Conservation (phyloP, 2,329 filamentous ascomycete species). For the Metarhizium brunneum region DNA sequence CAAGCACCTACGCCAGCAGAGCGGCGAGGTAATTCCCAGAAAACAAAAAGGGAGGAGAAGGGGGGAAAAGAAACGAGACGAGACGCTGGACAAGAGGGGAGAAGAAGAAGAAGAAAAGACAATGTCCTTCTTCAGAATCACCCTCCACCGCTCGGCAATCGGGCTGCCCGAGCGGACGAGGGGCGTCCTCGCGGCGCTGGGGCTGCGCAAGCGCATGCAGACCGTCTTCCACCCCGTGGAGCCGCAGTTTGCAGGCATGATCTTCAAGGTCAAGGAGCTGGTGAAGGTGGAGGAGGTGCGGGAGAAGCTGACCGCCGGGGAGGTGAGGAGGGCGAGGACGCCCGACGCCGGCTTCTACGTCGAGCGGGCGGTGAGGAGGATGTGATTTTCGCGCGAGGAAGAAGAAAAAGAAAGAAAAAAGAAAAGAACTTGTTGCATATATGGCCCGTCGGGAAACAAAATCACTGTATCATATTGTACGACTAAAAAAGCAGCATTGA, state of each 20-base stretch:
- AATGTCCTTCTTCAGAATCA: conserved; percentile 85
- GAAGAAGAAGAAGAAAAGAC: neutral
- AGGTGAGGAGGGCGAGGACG: conserved; percentile 62
- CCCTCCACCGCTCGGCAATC: conserved; percentile 80
- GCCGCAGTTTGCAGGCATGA: conserved; percentile 75
- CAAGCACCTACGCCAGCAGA: no score
- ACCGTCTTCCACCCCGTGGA: conserved; percentile 85
- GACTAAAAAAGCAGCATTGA: neutral
- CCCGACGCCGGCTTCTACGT: conserved; percentile 76
- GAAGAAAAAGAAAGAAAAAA: no score
- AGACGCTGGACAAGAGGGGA: no score
- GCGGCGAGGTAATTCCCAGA: no score
- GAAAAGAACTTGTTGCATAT: no score
- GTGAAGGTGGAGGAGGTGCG: conserved; percentile 75
- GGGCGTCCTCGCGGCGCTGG: conserved; percentile 76
- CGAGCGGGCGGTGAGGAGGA: conserved; percentile 43
- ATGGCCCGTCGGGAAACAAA: no score
- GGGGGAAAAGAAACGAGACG: no score
- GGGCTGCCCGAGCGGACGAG: conserved; percentile 72
- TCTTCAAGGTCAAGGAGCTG: conserved; percentile 90
- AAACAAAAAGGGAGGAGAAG: no score
- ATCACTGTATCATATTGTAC: neutral
- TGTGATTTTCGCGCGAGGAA: neutral
- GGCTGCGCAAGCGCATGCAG: conserved; percentile 73
- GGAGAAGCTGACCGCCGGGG: conserved; percentile 47